A percentile compares a stretch with the other conserved stretches of the same genome.
Conservation (phyloP, 1,284 basidiomycete genomes). For the Sporisorium exsertum region DNA sequence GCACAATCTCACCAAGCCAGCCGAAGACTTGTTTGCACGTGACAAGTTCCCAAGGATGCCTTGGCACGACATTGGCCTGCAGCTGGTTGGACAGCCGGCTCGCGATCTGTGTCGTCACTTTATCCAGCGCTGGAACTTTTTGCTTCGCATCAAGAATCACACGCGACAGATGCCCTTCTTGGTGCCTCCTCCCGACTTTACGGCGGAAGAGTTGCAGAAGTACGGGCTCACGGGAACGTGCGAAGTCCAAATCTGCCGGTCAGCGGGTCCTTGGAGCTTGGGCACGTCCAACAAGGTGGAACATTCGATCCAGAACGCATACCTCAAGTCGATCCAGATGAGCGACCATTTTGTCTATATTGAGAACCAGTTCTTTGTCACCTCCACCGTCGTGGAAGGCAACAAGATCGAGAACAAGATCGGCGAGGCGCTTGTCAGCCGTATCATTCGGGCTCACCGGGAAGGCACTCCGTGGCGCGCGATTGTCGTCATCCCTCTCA, state of each 20-base stretch:
- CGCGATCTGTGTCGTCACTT: constrained; percentile 96
- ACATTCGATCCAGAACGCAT: constrained; percentile 94
- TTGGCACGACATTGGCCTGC: constrained; percentile 97
- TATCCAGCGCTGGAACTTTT: constrained; percentile 79
- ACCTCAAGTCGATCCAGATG: constrained; percentile 88
- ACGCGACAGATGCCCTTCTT: constrained; percentile 91
- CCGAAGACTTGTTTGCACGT: constrained; percentile 94
- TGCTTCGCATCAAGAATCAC: constrained; percentile 76
- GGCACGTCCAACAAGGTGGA: constrained; percentile 88
- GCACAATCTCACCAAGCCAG: constrained; percentile 86
- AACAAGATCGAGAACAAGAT: constrained; percentile 91
- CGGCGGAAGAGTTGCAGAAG: constrained; percentile 80
- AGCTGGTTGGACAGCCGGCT: constrained; percentile 95
- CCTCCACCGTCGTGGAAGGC: constrained; percentile 89
- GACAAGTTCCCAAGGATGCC: constrained; percentile 92
- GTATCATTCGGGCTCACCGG: constrained; percentile 88
- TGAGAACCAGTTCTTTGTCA: constrained; percentile 99
- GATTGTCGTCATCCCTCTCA: constrained; percentile 89
- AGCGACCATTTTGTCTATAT: constrained; percentile 79
- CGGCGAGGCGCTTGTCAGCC: constrained; percentile 90
- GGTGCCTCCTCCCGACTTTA: constrained; percentile 92
- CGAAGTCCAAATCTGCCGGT: constrained; percentile 95
- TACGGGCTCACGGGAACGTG: constrained; percentile 93
- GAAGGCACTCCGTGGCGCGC: constrained; percentile 89
- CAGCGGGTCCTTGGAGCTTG: constrained; percentile 94